phyloP scores from a whole-genome alignment of 768 basidiomycete genomes.

The Collybia nuda region DNA sequence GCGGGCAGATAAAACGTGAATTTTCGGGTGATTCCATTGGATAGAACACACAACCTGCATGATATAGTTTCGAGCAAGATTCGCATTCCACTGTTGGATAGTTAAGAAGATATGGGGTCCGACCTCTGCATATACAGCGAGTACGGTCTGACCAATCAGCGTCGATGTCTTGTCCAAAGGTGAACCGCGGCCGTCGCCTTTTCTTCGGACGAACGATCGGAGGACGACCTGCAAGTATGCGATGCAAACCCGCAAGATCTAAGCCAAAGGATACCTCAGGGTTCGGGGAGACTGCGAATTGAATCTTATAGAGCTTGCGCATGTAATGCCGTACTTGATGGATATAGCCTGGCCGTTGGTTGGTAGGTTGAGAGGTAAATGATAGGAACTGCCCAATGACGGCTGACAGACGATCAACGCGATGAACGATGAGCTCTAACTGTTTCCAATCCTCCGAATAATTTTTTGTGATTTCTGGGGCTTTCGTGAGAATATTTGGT shows the following conservation, averaged over 20 bases:
- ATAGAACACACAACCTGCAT: slow-evolving; percentile 76
- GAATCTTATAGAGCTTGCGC: slow-evolving; percentile 87
- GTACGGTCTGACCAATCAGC: slow-evolving; percentile 73
- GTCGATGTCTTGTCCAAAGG: slow-evolving; percentile 77
- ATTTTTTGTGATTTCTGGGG: slow-evolving; percentile 77
- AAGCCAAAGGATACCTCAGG: slow-evolving; percentile 81
- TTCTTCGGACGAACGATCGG: slow-evolving; percentile 51
- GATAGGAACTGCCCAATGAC: slow-evolving; percentile 81
- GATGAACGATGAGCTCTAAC: slow-evolving; percentile 76
- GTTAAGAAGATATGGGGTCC: slow-evolving; percentile 55
- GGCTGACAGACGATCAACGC: slow-evolving; percentile 71
- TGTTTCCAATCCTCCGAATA: slow-evolving; percentile 83
- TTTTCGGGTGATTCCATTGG: slow-evolving; percentile 39
- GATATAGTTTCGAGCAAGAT: slow-evolving; percentile 64
- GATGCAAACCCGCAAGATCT: slow-evolving; percentile 80
- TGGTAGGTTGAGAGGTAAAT: slow-evolving; percentile 64
- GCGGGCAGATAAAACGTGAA: slow-evolving; percentile 61
- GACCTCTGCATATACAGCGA: slow-evolving; percentile 78
- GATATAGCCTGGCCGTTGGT: slow-evolving; percentile 76
- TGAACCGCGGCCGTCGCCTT: slow-evolving; percentile 57
- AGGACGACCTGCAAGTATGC: slow-evolving; percentile 73
- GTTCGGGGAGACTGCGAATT: slow-evolving; percentile 83
- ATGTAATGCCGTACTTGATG: slow-evolving; percentile 87
- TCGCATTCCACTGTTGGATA: slow-evolving; percentile 70
- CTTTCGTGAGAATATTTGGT: slow-evolving; percentile 64